Evolutionary conservation across 192 early-diverging fungal species (phyloP).

Genomic region (Linderina pennispora): DNA sequence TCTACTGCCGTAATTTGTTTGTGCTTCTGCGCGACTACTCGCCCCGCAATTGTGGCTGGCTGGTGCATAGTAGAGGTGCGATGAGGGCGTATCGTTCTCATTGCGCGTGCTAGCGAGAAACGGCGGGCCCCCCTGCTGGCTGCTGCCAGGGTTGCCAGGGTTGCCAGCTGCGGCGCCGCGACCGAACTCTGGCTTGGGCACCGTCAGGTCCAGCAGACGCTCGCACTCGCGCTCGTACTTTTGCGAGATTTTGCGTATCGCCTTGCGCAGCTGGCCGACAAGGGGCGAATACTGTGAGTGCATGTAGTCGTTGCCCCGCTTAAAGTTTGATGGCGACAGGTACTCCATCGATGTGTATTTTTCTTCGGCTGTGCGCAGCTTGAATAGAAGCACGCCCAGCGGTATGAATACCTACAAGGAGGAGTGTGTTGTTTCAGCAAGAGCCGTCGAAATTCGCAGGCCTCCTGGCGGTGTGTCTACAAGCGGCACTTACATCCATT

Average conservation of each 20-base stretch:
- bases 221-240: slow-evolving; percentile 39
- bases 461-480: background rate
- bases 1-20: no score
- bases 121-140: no score
- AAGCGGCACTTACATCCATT: slow-evolving; percentile 34
- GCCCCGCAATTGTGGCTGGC: no score
- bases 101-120: background rate
- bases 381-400: slow-evolving; percentile 44
- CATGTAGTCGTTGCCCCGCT: slow-evolving; percentile 36
- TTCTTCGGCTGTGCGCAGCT: slow-evolving; percentile 43
- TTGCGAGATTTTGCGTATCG: slow-evolving; percentile 18
- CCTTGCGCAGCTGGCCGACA: slow-evolving; percentile 23
- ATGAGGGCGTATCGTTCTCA: background rate
- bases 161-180: background rate
- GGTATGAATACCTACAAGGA: slow-evolving; percentile 34
- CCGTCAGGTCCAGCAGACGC: slow-evolving; percentile 16
- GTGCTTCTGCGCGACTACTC: no score
- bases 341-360: slow-evolving; percentile 51
- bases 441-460: background rate
- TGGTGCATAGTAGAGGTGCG: background rate
- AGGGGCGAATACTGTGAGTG: slow-evolving; percentile 33
- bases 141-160: no score
- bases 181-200: background rate
- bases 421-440: background rate
- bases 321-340: slow-evolving; percentile 32